Percentiles rank a stretch among this genome's conserved stretches.
Conservation (phyloP, 2,329 filamentous ascomycete genomes). For the Metarhizium humberi region DNA sequence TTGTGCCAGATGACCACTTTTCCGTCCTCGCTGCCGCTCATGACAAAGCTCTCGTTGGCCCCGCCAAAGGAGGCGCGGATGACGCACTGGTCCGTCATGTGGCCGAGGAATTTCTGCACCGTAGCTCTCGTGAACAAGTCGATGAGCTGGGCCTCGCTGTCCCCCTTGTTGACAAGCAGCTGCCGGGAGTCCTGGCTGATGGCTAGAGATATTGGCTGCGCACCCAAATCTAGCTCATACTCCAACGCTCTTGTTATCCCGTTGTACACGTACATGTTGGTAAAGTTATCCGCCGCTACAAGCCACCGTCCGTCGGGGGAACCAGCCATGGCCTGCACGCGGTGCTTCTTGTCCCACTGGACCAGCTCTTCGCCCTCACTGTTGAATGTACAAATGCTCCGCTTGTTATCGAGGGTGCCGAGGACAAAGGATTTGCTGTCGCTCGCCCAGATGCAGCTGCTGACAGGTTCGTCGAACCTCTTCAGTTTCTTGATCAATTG, state of each 20-base stretch:
- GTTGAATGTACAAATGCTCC: conserved; percentile 63
- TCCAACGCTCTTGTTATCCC: conserved; percentile 64
- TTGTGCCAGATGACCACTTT: conserved; percentile 87
- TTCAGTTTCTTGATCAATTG: conserved; percentile 53
- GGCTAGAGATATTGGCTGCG: conserved; percentile 66
- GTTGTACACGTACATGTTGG: conserved; percentile 73
- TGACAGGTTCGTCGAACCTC: conserved; percentile 75
- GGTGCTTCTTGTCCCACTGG: conserved; percentile 60
- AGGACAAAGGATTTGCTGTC: conserved; percentile 72
- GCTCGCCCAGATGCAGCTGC: conserved; percentile 79
- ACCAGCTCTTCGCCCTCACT: conserved; percentile 51
- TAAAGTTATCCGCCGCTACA: conserved; percentile 64
- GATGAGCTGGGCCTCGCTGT: conserved; percentile 69
- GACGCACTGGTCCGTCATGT: conserved; percentile 65
- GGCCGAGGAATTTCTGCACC: conserved; percentile 67
- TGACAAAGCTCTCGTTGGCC: conserved; percentile 82
- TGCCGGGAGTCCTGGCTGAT: conserved; percentile 75
- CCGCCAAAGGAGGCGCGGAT: conserved; percentile 82
- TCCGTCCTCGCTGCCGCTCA: conserved; percentile 79
- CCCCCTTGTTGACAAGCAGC: conserved; percentile 72
- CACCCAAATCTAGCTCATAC: conserved; percentile 57
- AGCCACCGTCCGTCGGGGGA: conserved; percentile 72
- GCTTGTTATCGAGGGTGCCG: conserved; percentile 60
- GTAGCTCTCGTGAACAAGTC: conserved; percentile 64
- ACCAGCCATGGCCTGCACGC: conserved; percentile 78